Evolutionary conservation across 768 basidiomycete genomes (phyloP), one percentile per base, ranked within the genome.

Genomic region (Sarcodon aspratus): DNA sequence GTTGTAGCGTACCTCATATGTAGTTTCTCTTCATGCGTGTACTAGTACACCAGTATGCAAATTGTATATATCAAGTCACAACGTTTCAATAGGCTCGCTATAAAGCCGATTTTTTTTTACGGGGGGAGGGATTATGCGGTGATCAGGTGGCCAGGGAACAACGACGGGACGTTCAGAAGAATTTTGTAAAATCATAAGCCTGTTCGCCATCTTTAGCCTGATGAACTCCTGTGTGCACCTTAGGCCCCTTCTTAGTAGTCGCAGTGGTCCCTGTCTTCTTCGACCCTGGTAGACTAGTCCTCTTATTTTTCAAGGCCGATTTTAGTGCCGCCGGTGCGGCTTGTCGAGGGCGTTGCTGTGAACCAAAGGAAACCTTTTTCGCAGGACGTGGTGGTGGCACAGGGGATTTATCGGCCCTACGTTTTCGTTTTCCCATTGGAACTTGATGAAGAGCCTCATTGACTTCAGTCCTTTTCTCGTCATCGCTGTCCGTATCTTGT

Each of bases 121-220:
- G 21, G 5, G 2, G 21, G 21, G 21, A 27, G 21, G 21, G 21
- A 27, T 3, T 27, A 5, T 27, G 5, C n/a, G n/a, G n/a, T n/a
- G n/a, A n/a, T n/a, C n/a, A n/a, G n/a, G n/a, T 27, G 5, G 5
- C 21, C 21, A 5, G 5, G 21, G 2, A 27, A 27, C 5, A 27
- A 27, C 5, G 21, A 27, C 5, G 5, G 21, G 21, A 27, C 5
- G 21, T 27, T 27, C 21, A 63, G 61, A 81, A 81, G 66, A 77
- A 81, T 58, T 72, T 70, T 35, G 68, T 67, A 58, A 83, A 83
- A 59, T 79, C 74, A 58, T 82, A 82, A 31, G 69, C 72, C 57
- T 72, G 66, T 40, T 61, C 66, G 27, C 58, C 58, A 5, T 49
- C 50, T 48, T 51, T 48, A 27, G 34, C 48, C 42, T 56, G 52